A percentile compares a stretch with the other conserved stretches of the same genome.
Conservation (phyloP, 306 rosid species). For the Sophora flavescens region DNA sequence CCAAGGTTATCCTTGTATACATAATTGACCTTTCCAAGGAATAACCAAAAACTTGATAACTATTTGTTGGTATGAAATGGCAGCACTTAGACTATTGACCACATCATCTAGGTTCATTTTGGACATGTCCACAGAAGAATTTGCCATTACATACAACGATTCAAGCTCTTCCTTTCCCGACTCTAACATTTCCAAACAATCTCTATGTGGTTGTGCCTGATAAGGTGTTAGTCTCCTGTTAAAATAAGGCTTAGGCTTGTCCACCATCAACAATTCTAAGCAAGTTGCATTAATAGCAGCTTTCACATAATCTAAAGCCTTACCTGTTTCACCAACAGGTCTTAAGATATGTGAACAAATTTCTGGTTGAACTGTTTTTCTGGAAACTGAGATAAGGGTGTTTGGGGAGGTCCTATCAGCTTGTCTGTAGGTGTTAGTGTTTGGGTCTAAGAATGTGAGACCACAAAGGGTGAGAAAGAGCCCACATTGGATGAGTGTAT, state of each 20-base stretch:
- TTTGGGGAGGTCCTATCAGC: too few species aligned
- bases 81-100: slow-evolving; percentile 43
- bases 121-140: neutral
- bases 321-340: slow-evolving; percentile 30
- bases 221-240: neutral
- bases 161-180: slow-evolving; percentile 43
- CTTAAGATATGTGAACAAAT: neutral
- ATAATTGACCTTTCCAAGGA: slow-evolving; percentile 27
- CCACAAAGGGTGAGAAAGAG: too few species aligned
- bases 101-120: neutral
- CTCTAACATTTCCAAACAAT: slow-evolving; percentile 43
- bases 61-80: slow-evolving; percentile 48
- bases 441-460: too few species aligned
- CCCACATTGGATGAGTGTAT: too few species aligned
- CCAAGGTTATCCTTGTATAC: slow-evolving; percentile 43
- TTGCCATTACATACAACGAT: neutral
- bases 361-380: slow-evolving; percentile 17
- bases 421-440: neutral
- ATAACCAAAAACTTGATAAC: neutral
- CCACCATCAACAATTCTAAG: slow-evolving; percentile 8
- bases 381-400: neutral
- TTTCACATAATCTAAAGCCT: slow-evolving; percentile 1
- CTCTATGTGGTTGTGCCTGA: slow-evolving; percentile 26
- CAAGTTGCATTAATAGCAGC: slow-evolving; percentile 31
- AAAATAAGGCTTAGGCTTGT: neutral